Base-by-base conservation (phyloP, 768 basidiomycete species). In the Inosperma sp. region DNA sequence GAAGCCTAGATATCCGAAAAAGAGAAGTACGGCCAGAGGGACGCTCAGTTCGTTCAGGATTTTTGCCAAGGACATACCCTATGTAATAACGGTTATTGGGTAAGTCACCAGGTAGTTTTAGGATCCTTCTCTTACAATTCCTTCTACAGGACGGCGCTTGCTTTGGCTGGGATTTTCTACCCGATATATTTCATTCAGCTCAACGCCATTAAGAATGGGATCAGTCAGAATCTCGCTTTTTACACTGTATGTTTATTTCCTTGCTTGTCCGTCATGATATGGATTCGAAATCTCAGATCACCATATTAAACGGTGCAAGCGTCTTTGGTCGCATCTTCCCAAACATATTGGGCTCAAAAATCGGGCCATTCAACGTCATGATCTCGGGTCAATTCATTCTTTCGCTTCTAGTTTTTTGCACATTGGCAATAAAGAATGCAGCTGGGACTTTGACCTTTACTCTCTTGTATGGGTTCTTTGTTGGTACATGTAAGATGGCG, bases 151-250 rank as follows among this genome's bases (percentile, higher is more conserved):
- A 68, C 70, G 9, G 54, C 68, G 9, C 56, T 67, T 34, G 66
- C 70, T 13, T 58, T 71, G 5, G 55, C 61, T 1, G 76, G 74
- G 3, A 57, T 78, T 26, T 80, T 71, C 52, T 78, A 71, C 39
- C 79, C 80, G 0, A 66, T 79, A 14, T 82, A 80, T 62, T 83
- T 78, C 58, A 56, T 83, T 6, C 82, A 84, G 54, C 61, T 82
- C 10, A 73, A 78, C 50, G 71, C 80, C 1, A 66, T 77, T 23
- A 63, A 69, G 42, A 78, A 78, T 48, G 73, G 75, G 1, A 68
- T 79, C 31, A 61, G 66, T 13, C 60, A 70, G 7, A 65, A 61
- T n/a, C 65, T 83, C 4, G 77, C 82, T 1, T 83, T 84, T 52
- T 82, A 82, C 52, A 74, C 73, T 25, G 82, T 82, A 50, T 23